These are phyloP conservation scores for Uronychia setigera DNA, from an alignment of 73 alveolate species.

Conservation along the genomic window DNA sequence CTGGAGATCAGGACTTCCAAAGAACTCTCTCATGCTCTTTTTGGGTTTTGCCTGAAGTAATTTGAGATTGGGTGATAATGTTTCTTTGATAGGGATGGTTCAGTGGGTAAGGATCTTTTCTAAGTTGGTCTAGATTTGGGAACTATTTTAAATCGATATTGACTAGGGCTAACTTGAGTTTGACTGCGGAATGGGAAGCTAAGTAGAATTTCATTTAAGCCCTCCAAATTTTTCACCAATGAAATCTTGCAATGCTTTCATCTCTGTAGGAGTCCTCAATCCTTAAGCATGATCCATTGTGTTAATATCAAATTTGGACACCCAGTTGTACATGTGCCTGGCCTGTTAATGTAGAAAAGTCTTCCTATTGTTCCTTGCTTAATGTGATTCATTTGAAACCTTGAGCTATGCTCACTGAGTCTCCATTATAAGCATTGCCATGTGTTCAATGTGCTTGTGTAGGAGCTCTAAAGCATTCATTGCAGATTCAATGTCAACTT, in stretches of 20 bases:
- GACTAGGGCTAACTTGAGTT: too few relatives aligned
- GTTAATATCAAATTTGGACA: too few relatives aligned
- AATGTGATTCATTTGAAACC: not conserved
- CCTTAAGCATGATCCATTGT: not conserved
- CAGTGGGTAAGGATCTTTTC: too few relatives aligned
- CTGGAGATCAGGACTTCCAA: not conserved
- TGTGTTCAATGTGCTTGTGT: not conserved
- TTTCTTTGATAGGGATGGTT: too few relatives aligned
- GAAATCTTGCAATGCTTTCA: not conserved
- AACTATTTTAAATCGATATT: too few relatives aligned
- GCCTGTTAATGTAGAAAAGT: not conserved
- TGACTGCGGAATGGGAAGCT: too few relatives aligned
- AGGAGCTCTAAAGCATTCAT: not conserved
- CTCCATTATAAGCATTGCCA: not conserved
- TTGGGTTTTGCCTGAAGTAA: too few relatives aligned
- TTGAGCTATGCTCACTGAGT: not conserved
- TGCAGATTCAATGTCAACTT: not conserved
- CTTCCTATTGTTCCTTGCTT: not conserved
- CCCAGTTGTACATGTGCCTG: not conserved
- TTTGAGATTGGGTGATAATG: too few relatives aligned
- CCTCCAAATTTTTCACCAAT: not conserved
- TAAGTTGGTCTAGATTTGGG: too few relatives aligned
- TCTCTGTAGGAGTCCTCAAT: not conserved
- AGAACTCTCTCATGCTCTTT: not conserved
- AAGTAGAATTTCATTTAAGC: not conserved